Evolutionary conservation across 345 rosid species (phyloP).

Genomic region (Citrus inodora): DNA sequence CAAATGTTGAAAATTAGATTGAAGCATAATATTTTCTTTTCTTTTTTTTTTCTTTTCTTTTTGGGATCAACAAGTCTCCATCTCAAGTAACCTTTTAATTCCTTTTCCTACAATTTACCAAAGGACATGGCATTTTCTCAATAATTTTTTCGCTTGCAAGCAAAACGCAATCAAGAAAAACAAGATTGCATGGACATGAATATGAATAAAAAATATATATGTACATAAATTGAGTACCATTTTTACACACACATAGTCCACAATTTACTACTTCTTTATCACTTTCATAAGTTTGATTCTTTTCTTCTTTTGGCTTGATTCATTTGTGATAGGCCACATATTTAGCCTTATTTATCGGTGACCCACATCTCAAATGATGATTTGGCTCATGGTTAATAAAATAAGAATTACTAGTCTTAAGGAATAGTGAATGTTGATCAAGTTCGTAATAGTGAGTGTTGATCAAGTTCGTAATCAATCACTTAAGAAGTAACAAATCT

Average conservation of each 20-base stretch:
- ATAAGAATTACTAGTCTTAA: not conserved
- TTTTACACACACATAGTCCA: not conserved
- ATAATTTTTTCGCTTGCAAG: not conserved
- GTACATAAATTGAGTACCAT: not conserved
- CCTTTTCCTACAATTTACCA: constrained; percentile 21
- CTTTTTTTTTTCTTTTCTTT: not conserved
- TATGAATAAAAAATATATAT: not conserved
- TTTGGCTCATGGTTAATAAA: not conserved
- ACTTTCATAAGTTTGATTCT: not conserved
- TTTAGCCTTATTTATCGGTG: constrained; percentile 2
- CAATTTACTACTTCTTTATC: not conserved
- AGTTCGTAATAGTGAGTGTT: not conserved
- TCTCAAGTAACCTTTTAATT: constrained; percentile 34
- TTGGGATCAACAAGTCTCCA: constrained; percentile 18
- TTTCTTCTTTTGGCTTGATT: not conserved
- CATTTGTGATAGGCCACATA: not conserved
- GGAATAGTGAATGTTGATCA: not conserved
- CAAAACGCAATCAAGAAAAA: not conserved
- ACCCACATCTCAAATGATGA: not conserved
- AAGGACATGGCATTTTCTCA: not conserved
- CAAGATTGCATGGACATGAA: not conserved
- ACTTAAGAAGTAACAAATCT: not conserved
- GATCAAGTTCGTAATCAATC: not conserved
- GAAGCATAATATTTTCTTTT: constrained; percentile 11
- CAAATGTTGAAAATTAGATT: constrained; percentile 24